phyloP scores from a whole-genome alignment of 1,284 basidiomycete species.

The Leccinum brunneo-olivaceum region DNA sequence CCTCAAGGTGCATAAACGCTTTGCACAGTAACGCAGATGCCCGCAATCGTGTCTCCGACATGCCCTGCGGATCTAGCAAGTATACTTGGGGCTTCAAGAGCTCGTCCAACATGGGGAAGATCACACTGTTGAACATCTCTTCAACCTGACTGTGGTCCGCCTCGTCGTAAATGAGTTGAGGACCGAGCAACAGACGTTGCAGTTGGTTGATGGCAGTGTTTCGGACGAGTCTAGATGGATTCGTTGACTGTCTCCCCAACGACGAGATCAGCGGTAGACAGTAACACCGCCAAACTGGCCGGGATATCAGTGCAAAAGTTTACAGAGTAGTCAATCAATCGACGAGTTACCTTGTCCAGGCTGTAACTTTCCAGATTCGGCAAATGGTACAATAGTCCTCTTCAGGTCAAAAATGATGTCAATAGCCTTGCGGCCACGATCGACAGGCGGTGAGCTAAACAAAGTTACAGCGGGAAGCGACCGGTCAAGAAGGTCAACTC shows the following conservation, averaged over 20 bases:
- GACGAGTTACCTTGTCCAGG: constrained; percentile 42
- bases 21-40: constrained; percentile 90
- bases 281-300: constrained; percentile 73
- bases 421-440: constrained; percentile 78
- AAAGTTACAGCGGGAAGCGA: constrained; percentile 6
- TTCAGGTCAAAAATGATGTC: constrained; percentile 74
- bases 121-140: constrained; percentile 82
- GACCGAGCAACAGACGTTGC: constrained; percentile 83
- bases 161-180: constrained; percentile 58
- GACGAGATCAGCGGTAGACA: constrained; percentile 77
- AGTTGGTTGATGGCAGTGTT: constrained; percentile 80
- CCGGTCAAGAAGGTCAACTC: constrained; percentile 9
- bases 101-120: constrained; percentile 92
- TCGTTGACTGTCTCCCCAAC: constrained; percentile 81
- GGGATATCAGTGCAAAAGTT: constrained; percentile 8
- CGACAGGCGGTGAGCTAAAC: constrained; percentile 64
- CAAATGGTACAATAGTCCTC: constrained; percentile 52
- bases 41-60: constrained; percentile 85
- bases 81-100: constrained; percentile 82
- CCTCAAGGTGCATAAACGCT: constrained; percentile 89
- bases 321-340: neutral
- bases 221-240: constrained; percentile 79
- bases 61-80: constrained; percentile 75
- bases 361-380: constrained; percentile 41
- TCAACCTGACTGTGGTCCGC: constrained; percentile 60